A percentile compares a stretch with the other conserved stretches of the same genome.
These are phyloP conservation scores for Syzygium malaccense DNA, from an alignment of 441 rosid genomes.

Conservation along the genomic window DNA sequence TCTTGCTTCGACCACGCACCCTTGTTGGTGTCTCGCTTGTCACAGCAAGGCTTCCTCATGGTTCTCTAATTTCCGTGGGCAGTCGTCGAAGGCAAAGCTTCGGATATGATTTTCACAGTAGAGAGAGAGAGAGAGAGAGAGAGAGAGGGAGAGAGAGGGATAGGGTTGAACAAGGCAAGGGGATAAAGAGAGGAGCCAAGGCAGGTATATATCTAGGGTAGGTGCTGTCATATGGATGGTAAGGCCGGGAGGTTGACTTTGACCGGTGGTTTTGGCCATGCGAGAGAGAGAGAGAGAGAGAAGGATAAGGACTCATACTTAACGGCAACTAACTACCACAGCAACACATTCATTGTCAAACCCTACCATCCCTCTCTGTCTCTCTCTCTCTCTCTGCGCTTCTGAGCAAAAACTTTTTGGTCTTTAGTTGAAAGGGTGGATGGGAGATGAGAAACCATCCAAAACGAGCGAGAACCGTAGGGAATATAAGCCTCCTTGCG, in stretches of 20 bases:
- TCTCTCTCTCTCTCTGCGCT: background rate
- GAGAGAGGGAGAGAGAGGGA: background rate
- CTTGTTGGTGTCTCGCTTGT: conserved; percentile 1
- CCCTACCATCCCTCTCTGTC: background rate
- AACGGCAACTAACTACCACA: background rate
- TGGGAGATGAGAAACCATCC: background rate
- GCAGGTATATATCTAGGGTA: background rate
- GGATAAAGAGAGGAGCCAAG: background rate
- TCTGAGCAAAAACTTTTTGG: background rate
- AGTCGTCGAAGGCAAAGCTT: background rate
- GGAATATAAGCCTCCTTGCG: background rate
- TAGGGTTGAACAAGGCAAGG: background rate
- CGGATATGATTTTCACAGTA: background rate
- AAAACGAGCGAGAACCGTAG: background rate
- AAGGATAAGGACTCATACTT: background rate
- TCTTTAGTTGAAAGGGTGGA: background rate
- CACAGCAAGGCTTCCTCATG: conserved; percentile 4
- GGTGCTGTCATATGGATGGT: background rate
- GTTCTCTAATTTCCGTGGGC: background rate
- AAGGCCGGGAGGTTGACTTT: background rate
- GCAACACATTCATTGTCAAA: background rate
- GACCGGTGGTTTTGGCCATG: background rate
- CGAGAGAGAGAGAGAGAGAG: background rate
- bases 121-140: background rate
- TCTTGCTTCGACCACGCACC: conserved; percentile 1